Base-by-base conservation (phyloP, 2,329 filamentous ascomycete genomes). In the Ophiostoma perfectum region DNA sequence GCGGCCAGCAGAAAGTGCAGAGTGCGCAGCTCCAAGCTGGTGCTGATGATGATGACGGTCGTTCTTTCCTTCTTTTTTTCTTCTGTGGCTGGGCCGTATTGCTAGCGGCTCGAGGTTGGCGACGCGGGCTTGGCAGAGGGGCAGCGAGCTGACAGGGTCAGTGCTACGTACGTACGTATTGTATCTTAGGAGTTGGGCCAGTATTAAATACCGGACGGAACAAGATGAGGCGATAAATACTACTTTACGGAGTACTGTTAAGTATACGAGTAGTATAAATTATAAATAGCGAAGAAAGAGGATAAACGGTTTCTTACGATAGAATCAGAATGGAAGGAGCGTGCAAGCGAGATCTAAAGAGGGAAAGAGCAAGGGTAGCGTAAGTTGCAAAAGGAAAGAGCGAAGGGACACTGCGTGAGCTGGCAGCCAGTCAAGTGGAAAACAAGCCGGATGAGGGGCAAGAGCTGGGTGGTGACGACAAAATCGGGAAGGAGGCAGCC, bases 401-500 rank as follows among this genome's bases (percentile, higher is more conserved):
- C 55, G 14, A 18, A 38, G 39, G 39, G n/a, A 3, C 18, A 18
- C 14, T 9, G 14, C 60, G 42, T 18, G 16, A 63, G 38, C 27
- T 42, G 60, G 41, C 5, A 63, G 60, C 38, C 39, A 42, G 38
- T n/a, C 14, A 18, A 36, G 39, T 45, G 18, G n/a, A 64, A 36
- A 18, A 12, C 8, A 38, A 38, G 18, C 44, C 5, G 39, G 9
- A 27, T 60, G 63, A 64, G 63, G 63, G 63, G 62, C 41, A 47
- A 60, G 55, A 60, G 36, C 55, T 55, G 18, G 18, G 49, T 55
- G 49, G 49, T 55, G 60, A 60, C 63, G 62, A 36, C 45, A 27
- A 41, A 18, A 67, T 18, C 36, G 27, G 55, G 66, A 47, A 68
- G 42, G 67, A 68, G 67, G 67, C 67, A 68, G 67, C 67, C 67